Evolutionary conservation across 2,329 filamentous ascomycete genomes (phyloP).

Genomic region (Fusarium sp.): DNA sequence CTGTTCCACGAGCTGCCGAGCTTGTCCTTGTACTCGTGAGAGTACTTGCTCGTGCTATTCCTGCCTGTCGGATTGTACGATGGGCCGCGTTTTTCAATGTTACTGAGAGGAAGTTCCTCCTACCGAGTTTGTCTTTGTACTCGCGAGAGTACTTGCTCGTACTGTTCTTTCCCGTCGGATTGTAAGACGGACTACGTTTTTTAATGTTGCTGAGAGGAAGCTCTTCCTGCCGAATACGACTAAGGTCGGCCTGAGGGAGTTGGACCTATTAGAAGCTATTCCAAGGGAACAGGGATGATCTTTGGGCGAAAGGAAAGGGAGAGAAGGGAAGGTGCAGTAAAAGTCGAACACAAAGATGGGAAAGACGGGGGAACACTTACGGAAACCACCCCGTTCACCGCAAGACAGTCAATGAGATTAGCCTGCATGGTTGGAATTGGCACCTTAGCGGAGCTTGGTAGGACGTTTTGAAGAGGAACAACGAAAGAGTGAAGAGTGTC

Average conservation of each 20-base stretch:
- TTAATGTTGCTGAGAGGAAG: constrained; percentile 37
- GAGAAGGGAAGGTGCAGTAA: no score
- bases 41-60: constrained; percentile 31
- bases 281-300: no score
- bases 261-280: not conserved
- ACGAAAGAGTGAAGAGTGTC: no score
- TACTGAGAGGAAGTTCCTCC: constrained; percentile 45
- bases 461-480: no score
- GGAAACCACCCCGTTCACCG: no score
- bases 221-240: constrained; percentile 44
- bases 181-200: constrained; percentile 26
- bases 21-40: not conserved
- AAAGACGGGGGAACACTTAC: no score
- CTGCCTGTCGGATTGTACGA: constrained; percentile 22
- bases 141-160: constrained; percentile 10
- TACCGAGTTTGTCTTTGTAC: constrained; percentile 23
- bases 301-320: no score
- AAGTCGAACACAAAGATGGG: no score
- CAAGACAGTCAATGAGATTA: no score
- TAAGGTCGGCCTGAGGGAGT: constrained; percentile 40
- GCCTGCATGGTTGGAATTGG: no score
- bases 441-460: no score
- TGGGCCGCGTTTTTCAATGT: constrained; percentile 14
- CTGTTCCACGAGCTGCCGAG: constrained; percentile 33
- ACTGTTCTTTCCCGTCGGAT: constrained; percentile 29